These are phyloP conservation scores for Artemisia argyi DNA, from an alignment of 129 eudicot species.

Conservation along the genomic window DNA sequence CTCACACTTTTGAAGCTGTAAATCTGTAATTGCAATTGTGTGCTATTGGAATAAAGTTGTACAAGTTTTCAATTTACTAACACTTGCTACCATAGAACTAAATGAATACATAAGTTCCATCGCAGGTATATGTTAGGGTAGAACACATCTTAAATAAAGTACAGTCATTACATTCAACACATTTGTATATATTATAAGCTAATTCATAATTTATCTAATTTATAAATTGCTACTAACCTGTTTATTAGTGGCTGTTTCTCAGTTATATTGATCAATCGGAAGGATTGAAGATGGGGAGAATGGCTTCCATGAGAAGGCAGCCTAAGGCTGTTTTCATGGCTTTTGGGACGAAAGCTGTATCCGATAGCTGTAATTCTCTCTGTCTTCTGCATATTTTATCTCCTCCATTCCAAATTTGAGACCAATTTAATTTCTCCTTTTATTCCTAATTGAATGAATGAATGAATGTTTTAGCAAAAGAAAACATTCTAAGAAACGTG, in stretches of 20 bases:
- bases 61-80: slow-evolving; percentile 5
- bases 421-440: slow-evolving; percentile 2
- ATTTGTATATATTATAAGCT: not conserved
- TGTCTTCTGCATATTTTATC: slow-evolving; percentile 1
- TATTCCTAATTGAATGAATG: not conserved
- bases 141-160: not conserved
- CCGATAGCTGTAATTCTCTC: slow-evolving; percentile 73
- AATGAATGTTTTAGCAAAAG: not conserved
- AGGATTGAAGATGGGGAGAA: slow-evolving; percentile 20
- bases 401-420: slow-evolving; percentile 13
- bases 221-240: slow-evolving; percentile 16
- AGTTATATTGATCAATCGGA: slow-evolving; percentile 10
- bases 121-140: slow-evolving; percentile 1
- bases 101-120: slow-evolving; percentile 8
- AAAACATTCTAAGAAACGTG: not conserved
- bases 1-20: slow-evolving; percentile 9
- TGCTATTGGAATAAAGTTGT: slow-evolving; percentile 7
- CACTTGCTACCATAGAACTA: slow-evolving; percentile 16
- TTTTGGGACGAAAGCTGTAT: slow-evolving; percentile 94
- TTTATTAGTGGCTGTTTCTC: not conserved
- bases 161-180: not conserved
- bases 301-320: slow-evolving; percentile 27
- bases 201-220: not conserved
- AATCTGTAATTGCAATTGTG: slow-evolving; percentile 17
- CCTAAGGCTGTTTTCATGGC: slow-evolving; percentile 91